Evolutionary conservation across 2,329 filamentous ascomycete species (phyloP).

Genomic region (Fusarium fujikuroi): DNA sequence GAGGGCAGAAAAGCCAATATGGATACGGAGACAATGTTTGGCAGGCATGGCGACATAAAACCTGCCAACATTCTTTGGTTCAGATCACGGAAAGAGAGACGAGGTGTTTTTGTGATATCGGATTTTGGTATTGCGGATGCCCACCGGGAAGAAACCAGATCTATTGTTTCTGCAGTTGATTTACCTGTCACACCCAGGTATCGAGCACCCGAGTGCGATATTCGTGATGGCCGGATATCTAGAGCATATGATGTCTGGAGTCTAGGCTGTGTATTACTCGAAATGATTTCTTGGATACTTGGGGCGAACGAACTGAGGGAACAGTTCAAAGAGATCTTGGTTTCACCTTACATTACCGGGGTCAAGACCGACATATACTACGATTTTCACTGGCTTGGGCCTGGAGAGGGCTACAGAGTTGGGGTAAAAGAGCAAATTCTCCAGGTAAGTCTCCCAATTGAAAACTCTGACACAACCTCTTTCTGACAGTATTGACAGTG

Average conservation of each 20-base stretch:
- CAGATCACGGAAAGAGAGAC: background rate
- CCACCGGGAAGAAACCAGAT: background rate
- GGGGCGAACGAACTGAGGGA: background rate
- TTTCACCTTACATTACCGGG: background rate
- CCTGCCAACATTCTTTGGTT: background rate
- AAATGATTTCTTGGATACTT: background rate
- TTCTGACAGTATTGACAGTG: background rate
- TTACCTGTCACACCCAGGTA: background rate
- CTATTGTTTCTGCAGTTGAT: background rate
- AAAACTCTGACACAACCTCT: background rate
- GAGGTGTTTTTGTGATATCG: background rate
- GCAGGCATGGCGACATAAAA: background rate
- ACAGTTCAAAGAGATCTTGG: background rate
- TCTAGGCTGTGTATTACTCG: background rate
- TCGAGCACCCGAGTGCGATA: background rate
- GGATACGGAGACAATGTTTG: background rate
- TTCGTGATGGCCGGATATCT: background rate
- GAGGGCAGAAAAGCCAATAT: rapidly evolving
- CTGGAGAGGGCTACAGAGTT: background rate
- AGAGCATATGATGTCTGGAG: background rate
- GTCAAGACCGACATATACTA: background rate
- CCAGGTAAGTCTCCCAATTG: background rate
- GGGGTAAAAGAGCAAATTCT: background rate
- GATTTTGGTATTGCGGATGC: background rate
- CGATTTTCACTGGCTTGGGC: background rate